These are phyloP conservation scores for Vigna radiata DNA, from an alignment of 306 rosid genomes.

Conservation along the genomic window DNA sequence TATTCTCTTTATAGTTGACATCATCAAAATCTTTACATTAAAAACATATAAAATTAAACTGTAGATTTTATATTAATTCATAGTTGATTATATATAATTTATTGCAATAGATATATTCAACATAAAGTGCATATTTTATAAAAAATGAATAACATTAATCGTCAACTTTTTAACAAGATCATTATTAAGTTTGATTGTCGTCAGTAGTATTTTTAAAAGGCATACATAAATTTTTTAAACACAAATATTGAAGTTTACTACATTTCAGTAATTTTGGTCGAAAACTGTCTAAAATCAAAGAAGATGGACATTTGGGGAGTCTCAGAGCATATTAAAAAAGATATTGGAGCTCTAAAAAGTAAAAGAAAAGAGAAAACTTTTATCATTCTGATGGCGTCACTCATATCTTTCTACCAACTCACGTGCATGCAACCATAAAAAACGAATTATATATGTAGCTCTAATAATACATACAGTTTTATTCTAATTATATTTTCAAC, in stretches of 20 bases:
- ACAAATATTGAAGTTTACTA: neutral
- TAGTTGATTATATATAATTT: no score
- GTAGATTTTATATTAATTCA: no score
- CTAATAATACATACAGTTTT: slow-evolving; percentile 14
- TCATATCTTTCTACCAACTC: slow-evolving; percentile 63
- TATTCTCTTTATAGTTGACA: no score
- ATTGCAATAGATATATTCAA: no score
- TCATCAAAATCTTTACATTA: no score
- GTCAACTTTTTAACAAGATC: no score
- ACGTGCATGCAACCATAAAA: slow-evolving; percentile 81
- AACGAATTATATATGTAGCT: slow-evolving; percentile 45
- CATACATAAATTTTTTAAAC: neutral
- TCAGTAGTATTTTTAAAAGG: no score
- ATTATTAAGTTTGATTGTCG: no score
- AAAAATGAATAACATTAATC: no score
- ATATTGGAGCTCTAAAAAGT: slow-evolving; percentile 87
- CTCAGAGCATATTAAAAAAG: slow-evolving; percentile 65
- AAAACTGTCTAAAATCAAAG: slow-evolving; percentile 51
- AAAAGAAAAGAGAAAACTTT: slow-evolving; percentile 72
- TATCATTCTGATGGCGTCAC: slow-evolving; percentile 75
- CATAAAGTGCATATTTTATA: no score
- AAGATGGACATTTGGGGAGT: slow-evolving; percentile 67
- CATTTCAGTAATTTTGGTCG: slow-evolving; percentile 45
- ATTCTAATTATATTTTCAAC: neutral
- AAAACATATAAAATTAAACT: no score